phyloP scores from a whole-genome alignment of 352 stramenopile species.

The Pythium inflatum region DNA sequence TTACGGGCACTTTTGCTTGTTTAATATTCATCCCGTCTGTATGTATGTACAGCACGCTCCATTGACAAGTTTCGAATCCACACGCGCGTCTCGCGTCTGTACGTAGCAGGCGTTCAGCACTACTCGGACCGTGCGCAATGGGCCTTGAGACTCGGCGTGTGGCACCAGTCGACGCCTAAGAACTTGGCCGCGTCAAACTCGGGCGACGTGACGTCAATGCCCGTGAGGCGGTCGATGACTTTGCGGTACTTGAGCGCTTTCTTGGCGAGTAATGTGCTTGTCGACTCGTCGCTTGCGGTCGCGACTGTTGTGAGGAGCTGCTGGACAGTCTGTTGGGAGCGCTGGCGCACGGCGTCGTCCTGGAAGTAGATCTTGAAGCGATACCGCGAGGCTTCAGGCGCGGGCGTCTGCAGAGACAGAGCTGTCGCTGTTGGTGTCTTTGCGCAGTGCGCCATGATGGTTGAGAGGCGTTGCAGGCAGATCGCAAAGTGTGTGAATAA shows the following conservation, averaged over 20 bases:
- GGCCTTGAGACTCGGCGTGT: constrained; percentile 15
- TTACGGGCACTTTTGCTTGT: not conserved
- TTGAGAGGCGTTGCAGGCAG: too few species aligned
- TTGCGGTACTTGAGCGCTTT: too few species aligned
- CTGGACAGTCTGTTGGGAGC: not conserved
- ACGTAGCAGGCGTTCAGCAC: not conserved
- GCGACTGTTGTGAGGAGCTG: constrained; percentile 8
- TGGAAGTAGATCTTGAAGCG: constrained; percentile 18
- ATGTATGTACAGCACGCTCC: too few species aligned
- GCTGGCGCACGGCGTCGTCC: constrained; percentile 15
- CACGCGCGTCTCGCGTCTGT: too few species aligned
- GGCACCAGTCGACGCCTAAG: constrained; percentile 51
- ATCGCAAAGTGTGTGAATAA: too few species aligned
- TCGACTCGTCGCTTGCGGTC: not conserved
- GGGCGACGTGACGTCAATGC: constrained; percentile 8
- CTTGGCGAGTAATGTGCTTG: not conserved
- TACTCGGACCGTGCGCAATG: constrained; percentile 5
- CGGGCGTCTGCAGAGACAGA: not conserved
- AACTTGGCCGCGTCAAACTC: constrained; percentile 59
- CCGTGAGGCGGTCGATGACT: constrained; percentile 23
- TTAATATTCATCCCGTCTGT: not conserved
- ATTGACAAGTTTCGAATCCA: too few species aligned
- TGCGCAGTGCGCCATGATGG: not conserved
- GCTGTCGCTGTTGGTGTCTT: too few species aligned
- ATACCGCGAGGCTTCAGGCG: not conserved